These are phyloP conservation scores for Myrica gale DNA, from an alignment of 306 rosid species.

Conservation along the genomic window DNA sequence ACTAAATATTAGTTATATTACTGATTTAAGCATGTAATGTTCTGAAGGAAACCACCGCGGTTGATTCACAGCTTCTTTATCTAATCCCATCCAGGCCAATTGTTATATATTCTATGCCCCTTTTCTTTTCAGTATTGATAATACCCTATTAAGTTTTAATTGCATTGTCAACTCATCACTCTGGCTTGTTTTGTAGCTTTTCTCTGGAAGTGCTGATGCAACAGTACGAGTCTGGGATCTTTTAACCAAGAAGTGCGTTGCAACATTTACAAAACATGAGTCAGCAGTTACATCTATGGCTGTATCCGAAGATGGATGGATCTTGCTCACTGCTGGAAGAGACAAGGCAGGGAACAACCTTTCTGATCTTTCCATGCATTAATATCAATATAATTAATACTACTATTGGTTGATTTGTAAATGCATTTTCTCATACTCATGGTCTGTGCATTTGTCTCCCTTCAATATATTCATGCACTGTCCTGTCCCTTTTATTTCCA, in stretches of 20 bases:
- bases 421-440: background rate
- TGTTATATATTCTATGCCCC: background rate
- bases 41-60: background rate
- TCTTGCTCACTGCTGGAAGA: conserved; percentile 91
- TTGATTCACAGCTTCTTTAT: background rate
- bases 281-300: conserved; percentile 85
- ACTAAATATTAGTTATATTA: background rate
- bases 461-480: background rate
- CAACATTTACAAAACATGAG: conserved; percentile 63
- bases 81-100: conserved; percentile 22
- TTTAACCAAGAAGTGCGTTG: conserved; percentile 57
- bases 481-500: background rate
- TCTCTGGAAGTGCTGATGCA: conserved; percentile 91
- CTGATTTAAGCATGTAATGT: background rate
- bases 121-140: conserved; percentile 7
- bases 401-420: background rate
- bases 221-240: conserved; percentile 84
- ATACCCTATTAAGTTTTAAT: conserved; percentile 5
- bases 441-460: background rate
- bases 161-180: conserved; percentile 20
- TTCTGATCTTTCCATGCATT: background rate
- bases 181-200: conserved; percentile 57
- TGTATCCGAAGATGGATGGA: conserved; percentile 82
- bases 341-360: conserved; percentile 58
- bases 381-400: background rate